Percentiles rank a stretch among this genome's conserved stretches.
phyloP scores from a whole-genome alignment of 495 filamentous ascomycete species.

The Neurospora sp. region DNA sequence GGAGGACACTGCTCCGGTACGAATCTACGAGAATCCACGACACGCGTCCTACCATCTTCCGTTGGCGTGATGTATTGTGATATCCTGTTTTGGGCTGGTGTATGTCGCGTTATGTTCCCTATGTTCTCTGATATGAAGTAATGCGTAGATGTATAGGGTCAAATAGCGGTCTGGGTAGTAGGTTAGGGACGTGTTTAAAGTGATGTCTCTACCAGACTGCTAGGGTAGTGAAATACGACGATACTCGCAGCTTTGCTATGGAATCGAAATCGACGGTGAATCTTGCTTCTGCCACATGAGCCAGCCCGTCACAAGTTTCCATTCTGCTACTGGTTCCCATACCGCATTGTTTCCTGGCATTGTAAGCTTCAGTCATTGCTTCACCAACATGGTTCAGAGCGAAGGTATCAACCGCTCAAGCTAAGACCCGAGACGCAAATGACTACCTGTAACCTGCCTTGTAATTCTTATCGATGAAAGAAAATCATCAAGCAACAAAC shows the following conservation, averaged over 20 bases:
- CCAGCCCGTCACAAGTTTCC: not conserved
- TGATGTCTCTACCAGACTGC: not conserved
- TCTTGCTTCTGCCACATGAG: not conserved
- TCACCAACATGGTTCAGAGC: not conserved
- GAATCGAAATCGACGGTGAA: not conserved
- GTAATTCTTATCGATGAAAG: not conserved
- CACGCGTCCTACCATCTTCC: slow-evolving; percentile 1
- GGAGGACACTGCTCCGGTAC: slow-evolving; percentile 40
- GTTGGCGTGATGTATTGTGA: slow-evolving; percentile 2
- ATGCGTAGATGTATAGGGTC: not conserved
- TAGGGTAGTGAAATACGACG: not conserved
- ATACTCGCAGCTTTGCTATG: not conserved
- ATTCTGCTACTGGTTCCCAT: not conserved
- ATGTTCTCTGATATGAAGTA: not conserved
- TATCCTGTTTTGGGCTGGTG: not conserved
- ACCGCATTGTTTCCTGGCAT: not conserved
- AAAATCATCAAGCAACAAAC: not conserved
- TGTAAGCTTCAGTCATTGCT: not conserved
- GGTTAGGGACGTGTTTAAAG: not conserved
- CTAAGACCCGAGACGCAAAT: not conserved
- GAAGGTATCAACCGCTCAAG: not conserved
- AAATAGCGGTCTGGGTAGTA: not conserved
- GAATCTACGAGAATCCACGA: slow-evolving; percentile 44
- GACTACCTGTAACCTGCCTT: not conserved
- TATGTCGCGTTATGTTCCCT: not conserved